A percentile compares a stretch with the other conserved stretches of the same genome.
Conservation (phyloP, 2,329 filamentous ascomycete genomes). For the Sphaerulina vaccinii region DNA sequence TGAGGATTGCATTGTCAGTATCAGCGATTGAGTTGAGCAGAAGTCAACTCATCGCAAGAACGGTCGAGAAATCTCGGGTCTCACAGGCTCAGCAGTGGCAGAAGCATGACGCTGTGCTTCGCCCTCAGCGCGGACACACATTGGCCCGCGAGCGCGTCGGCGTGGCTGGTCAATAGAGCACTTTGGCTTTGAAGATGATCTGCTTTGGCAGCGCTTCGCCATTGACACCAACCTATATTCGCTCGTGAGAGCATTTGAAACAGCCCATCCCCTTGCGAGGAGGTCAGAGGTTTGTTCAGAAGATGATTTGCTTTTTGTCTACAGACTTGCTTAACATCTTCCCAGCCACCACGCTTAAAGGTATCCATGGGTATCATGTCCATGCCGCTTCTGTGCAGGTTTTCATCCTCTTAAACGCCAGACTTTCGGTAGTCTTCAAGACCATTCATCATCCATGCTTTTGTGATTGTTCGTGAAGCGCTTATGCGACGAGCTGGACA, state of each 20-base stretch:
- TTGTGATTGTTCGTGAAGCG: conserved; percentile 18
- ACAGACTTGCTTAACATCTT: conserved; percentile 44
- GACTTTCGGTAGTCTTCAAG: conserved; percentile 21
- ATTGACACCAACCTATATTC: not conserved
- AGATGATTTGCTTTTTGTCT: conserved; percentile 48
- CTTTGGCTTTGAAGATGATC: not conserved
- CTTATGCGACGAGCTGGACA: conserved; percentile 89
- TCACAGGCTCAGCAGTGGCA: no score
- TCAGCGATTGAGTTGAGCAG: no score
- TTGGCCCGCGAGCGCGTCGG: no score
- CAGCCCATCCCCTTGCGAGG: conserved; percentile 35
- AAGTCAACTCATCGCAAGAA: not conserved
- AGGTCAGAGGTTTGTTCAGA: conserved; percentile 51
- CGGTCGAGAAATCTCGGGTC: no score
- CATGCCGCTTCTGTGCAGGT: conserved; percentile 18
- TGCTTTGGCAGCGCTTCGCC: not conserved
- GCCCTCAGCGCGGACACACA: no score
- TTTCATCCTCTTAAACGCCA: conserved; percentile 16
- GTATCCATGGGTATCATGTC: conserved; percentile 31
- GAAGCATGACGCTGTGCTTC: no score
- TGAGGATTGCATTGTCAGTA: not conserved
- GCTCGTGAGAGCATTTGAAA: no score
- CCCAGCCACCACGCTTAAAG: conserved; percentile 54
- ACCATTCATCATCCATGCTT: conserved; percentile 17
- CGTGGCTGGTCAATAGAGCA: not conserved